These are phyloP conservation scores for Rhodosporidiobolus sp. DNA, from an alignment of 768 basidiomycete species.

Conservation along the genomic window DNA sequence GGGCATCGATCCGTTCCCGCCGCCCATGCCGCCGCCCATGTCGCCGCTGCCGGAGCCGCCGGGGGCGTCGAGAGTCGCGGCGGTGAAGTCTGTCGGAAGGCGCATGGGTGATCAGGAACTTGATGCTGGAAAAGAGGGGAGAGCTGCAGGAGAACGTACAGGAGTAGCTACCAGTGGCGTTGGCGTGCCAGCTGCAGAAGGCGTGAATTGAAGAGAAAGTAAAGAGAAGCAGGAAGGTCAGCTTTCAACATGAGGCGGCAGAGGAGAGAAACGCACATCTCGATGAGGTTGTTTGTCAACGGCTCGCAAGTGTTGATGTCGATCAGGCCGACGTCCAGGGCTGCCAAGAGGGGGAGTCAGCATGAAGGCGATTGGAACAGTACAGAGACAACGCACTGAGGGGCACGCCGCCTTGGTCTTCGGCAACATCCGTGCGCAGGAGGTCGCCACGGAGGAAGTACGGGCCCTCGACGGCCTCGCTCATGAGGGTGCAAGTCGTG, in stretches of 20 bases:
- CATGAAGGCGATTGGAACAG: background rate
- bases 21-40: background rate
- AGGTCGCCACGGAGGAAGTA: conserved; percentile 49
- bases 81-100: conserved; percentile 5
- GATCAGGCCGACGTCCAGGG: conserved; percentile 51
- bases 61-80: background rate
- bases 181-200: background rate
- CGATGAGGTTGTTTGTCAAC: conserved; percentile 49
- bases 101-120: no score
- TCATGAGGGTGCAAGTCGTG: conserved; percentile 31
- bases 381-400: conserved; percentile 29
- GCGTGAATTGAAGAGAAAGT: background rate
- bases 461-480: conserved; percentile 43
- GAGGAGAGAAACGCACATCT: conserved; percentile 47
- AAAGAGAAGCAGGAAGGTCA: no score
- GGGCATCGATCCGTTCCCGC: no score
- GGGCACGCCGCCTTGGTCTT: conserved; percentile 48
- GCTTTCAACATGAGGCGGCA: no score
- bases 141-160: background rate
- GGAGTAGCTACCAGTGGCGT: conserved; percentile 24
- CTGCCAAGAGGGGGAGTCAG: conserved; percentile 4
- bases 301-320: conserved; percentile 52
- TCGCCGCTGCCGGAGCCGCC: background rate
- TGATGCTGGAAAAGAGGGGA: background rate
- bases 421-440: conserved; percentile 46